Conservation (phyloP, 129 eudicot species). For the Chrysanthemum seticuspe region DNA sequence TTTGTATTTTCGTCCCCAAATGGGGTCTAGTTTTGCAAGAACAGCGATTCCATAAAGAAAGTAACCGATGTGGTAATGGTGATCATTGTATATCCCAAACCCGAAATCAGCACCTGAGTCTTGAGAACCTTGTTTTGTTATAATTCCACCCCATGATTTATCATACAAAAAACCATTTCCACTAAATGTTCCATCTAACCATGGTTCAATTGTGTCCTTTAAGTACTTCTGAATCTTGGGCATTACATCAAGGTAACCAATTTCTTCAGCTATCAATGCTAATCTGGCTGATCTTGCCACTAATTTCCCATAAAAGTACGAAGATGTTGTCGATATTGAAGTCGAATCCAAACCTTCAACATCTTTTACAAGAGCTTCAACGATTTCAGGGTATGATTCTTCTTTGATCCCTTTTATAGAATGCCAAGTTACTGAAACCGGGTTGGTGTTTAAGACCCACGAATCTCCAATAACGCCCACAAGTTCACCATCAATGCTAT, state of each 20-base stretch:
- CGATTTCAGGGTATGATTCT: constrained; percentile 53
- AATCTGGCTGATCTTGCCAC: constrained; percentile 87
- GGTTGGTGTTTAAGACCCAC: constrained; percentile 69
- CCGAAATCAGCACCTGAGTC: constrained; percentile 91
- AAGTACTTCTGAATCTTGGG: constrained; percentile 58
- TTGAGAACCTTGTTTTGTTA: constrained; percentile 69
- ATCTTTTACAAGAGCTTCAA: constrained; percentile 58
- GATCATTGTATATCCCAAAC: constrained; percentile 83
- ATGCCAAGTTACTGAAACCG: constrained; percentile 91
- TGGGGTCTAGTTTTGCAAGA: constrained; percentile 67
- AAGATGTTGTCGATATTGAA: constrained; percentile 57
- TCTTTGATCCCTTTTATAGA: constrained; percentile 64
- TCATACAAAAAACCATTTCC: constrained; percentile 83
- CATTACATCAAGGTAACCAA: constrained; percentile 52
- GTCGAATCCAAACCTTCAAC: constrained; percentile 53
- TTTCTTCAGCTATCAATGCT: constrained; percentile 86
- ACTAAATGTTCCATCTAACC: constrained; percentile 78
- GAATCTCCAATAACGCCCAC: constrained; percentile 86
- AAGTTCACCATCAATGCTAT: constrained; percentile 90
- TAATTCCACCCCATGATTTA: constrained; percentile 81
- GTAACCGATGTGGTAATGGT: constrained; percentile 86
- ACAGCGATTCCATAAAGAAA: constrained; percentile 81
- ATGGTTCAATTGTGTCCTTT: constrained; percentile 78
- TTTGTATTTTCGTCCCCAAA: constrained; percentile 80
- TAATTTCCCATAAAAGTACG: constrained; percentile 78